A percentile compares a stretch with the other conserved stretches of the same genome.
phyloP scores from a whole-genome alignment of 2,329 filamentous ascomycete species.

The Pyrenochaeta sp. region DNA sequence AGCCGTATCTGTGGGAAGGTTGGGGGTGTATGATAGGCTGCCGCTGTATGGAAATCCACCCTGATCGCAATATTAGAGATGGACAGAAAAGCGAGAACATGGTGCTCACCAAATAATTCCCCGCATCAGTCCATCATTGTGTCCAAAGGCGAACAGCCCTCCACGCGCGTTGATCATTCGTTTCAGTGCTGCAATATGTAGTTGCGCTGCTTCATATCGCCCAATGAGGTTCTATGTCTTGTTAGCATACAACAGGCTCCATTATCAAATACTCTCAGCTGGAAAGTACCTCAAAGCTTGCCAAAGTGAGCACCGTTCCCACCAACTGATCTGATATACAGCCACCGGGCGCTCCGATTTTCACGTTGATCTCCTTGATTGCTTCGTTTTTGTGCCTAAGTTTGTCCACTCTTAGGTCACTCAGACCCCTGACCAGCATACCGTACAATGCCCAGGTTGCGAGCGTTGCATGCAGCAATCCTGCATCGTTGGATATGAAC shows the following conservation, averaged over 20 bases:
- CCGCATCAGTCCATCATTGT: constrained; percentile 32
- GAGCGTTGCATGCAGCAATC: constrained; percentile 33
- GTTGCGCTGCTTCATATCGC: constrained; percentile 31
- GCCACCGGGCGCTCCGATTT: constrained; percentile 16
- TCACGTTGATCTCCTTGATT: constrained; percentile 32
- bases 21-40: constrained; percentile 26
- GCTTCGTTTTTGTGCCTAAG: constrained; percentile 35
- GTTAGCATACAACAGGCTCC: background rate
- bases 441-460: constrained; percentile 40
- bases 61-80: constrained; percentile 8
- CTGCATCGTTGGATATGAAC: constrained; percentile 30
- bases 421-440: constrained; percentile 20
- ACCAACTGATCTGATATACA: constrained; percentile 32
- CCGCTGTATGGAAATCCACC: constrained; percentile 35
- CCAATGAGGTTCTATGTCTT: constrained; percentile 40
- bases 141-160: constrained; percentile 28
- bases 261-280: background rate
- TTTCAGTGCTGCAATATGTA: constrained; percentile 28
- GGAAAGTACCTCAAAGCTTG: constrained; percentile 31
- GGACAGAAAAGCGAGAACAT: background rate
- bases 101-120: constrained; percentile 31
- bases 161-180: constrained; percentile 32
- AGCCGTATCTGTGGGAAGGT: constrained; percentile 25
- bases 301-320: constrained; percentile 31
- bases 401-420: constrained; percentile 18